phyloP scores from a whole-genome alignment of 495 filamentous ascomycete genomes.

The Xylaria palmicola region DNA sequence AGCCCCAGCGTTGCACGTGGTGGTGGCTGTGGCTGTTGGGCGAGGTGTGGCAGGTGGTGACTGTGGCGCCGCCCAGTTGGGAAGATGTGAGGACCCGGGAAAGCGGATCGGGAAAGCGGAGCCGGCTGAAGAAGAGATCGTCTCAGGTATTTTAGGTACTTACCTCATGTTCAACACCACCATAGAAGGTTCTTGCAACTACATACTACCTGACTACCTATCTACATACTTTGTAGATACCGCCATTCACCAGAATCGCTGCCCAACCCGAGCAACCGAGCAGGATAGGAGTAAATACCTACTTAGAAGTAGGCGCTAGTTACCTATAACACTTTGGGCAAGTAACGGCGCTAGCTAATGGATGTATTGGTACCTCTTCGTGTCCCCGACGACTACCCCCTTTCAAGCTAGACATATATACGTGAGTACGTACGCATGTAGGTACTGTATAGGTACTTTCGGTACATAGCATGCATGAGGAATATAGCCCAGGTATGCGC shows the following conservation, averaged over 20 bases:
- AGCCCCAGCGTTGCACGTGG: not conserved
- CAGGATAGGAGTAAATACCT: too few species aligned
- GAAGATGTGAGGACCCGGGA: too few species aligned
- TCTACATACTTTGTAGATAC: not conserved
- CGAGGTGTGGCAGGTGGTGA: not conserved
- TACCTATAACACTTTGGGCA: not conserved
- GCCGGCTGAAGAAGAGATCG: not conserved
- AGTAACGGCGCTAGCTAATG: not conserved
- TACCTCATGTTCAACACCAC: too few species aligned
- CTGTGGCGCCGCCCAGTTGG: too few species aligned
- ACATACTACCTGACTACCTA: not conserved
- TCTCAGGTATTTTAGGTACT: conserved; percentile 10
- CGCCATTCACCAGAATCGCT: too few species aligned
- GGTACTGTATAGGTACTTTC: not conserved
- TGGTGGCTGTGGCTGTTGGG: conserved; percentile 9
- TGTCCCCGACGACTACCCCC: not conserved
- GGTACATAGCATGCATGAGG: not conserved
- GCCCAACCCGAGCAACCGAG: not conserved
- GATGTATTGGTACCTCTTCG: not conserved
- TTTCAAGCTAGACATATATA: not conserved
- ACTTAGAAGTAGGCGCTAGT: too few species aligned
- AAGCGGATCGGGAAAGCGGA: conserved; percentile 3
- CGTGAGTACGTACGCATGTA: not conserved
- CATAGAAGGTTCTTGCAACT: too few species aligned
- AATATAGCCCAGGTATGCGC: not conserved